These are phyloP conservation scores for Xylogone sp. DNA, from an alignment of 2,329 filamentous ascomycete species.

Conservation along the genomic window DNA sequence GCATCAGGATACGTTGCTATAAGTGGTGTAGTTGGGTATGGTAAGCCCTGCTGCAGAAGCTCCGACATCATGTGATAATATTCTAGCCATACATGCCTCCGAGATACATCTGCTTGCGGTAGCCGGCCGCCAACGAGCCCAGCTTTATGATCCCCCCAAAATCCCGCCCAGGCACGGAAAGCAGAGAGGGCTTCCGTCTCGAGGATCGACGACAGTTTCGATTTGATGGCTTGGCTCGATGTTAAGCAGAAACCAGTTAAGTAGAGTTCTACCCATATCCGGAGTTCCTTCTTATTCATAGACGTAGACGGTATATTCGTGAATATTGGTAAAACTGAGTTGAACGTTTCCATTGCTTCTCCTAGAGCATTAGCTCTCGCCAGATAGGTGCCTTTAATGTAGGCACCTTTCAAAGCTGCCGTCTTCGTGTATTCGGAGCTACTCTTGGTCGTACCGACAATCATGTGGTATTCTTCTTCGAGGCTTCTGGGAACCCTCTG, in stretches of 20 bases:
- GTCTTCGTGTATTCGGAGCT: constrained; percentile 75
- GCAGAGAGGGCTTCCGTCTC: constrained; percentile 52
- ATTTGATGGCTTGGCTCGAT: constrained; percentile 54
- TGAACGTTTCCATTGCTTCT: constrained; percentile 64
- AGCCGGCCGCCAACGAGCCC: constrained; percentile 51
- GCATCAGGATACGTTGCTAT: constrained; percentile 39
- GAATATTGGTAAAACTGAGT: constrained; percentile 62
- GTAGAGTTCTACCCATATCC: constrained; percentile 75
- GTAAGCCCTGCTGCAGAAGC: constrained; percentile 65
- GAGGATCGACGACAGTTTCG: constrained; percentile 44
- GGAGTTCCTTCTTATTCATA: constrained; percentile 59
- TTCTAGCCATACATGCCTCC: constrained; percentile 74
- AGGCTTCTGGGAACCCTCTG: constrained; percentile 61
- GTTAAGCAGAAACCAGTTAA: constrained; percentile 73
- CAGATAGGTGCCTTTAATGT: constrained; percentile 67
- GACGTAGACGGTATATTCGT: constrained; percentile 47
- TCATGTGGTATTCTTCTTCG: constrained; percentile 47
- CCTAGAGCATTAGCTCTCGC: constrained; percentile 43
- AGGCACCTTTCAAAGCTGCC: constrained; percentile 74
- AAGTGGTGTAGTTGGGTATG: constrained; percentile 48
- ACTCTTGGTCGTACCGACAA: constrained; percentile 46
- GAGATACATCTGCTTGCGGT: constrained; percentile 55
- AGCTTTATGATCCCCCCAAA: constrained; percentile 52
- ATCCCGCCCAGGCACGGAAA: constrained; percentile 66
- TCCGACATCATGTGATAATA: constrained; percentile 79